A percentile compares a stretch with the other conserved stretches of the same genome.
phyloP scores from a whole-genome alignment of 2,329 filamentous ascomycete genomes.

The Pezicula carpinea region DNA sequence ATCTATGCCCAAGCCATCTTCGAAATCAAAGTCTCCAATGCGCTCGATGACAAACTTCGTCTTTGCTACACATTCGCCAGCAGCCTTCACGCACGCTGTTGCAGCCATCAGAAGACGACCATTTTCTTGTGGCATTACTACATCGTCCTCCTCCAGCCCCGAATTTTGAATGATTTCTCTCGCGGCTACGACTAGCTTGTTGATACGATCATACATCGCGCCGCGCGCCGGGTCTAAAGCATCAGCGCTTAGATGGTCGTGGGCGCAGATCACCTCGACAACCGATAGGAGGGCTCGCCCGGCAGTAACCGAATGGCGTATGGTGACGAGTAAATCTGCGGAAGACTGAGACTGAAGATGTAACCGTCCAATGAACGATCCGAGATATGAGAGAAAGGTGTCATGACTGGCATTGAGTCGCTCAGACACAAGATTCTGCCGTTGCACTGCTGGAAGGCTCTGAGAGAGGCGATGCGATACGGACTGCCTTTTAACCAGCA shows the following conservation, averaged over 20 bases:
- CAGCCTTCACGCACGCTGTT: slow-evolving; percentile 82
- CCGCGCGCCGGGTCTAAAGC: slow-evolving; percentile 65
- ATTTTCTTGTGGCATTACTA: slow-evolving; percentile 77
- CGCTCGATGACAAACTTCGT: slow-evolving; percentile 80
- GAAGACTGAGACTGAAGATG: slow-evolving; percentile 91
- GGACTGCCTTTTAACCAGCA: slow-evolving; percentile 24
- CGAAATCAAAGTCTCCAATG: slow-evolving; percentile 85
- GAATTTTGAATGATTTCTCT: slow-evolving; percentile 70
- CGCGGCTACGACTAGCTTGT: slow-evolving; percentile 75
- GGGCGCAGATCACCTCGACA: slow-evolving; percentile 76
- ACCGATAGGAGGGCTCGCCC: slow-evolving; percentile 76
- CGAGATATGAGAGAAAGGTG: slow-evolving; percentile 82
- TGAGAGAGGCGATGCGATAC: slow-evolving; percentile 71
- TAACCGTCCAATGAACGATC: slow-evolving; percentile 84
- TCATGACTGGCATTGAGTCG: slow-evolving; percentile 78
- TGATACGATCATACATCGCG: slow-evolving; percentile 74
- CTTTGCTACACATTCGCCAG: slow-evolving; percentile 86
- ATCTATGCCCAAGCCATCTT: slow-evolving; percentile 52
- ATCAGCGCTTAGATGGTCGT: slow-evolving; percentile 64
- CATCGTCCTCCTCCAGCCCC: slow-evolving; percentile 64
- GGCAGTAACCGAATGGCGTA: slow-evolving; percentile 77
- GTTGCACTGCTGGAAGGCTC: slow-evolving; percentile 55
- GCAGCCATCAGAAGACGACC: slow-evolving; percentile 71
- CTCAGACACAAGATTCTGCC: slow-evolving; percentile 76
- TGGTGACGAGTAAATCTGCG: slow-evolving; percentile 74